These are phyloP conservation scores for Lunasporangiospora selenospora DNA, from an alignment of 192 early-diverging fungal species.

Conservation along the genomic window DNA sequence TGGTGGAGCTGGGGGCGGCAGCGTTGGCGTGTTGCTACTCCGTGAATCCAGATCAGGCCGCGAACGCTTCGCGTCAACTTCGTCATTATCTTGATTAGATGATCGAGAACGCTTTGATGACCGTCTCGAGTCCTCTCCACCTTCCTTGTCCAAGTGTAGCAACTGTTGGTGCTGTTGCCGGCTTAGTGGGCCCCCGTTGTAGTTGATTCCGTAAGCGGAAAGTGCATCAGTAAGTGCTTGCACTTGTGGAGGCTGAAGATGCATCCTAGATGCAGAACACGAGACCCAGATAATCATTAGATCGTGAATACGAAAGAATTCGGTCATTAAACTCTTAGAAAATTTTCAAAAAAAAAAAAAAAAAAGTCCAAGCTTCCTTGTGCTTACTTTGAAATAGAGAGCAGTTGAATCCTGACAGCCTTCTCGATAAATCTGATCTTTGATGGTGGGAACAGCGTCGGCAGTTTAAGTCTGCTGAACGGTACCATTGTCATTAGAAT, in stretches of 20 bases:
- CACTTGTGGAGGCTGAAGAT: conserved; percentile 25
- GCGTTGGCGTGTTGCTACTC: not conserved
- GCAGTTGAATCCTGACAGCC: conserved; percentile 37
- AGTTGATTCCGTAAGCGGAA: conserved; percentile 25
- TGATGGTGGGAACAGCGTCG: conserved; percentile 16
- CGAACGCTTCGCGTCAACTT: conserved; percentile 24
- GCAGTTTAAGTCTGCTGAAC: conserved; percentile 19
- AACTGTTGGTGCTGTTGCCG: conserved; percentile 45
- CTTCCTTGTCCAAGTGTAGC: conserved; percentile 22
- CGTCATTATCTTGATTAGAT: conserved; percentile 14
- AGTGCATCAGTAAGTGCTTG: conserved; percentile 25
- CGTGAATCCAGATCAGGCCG: conserved; percentile 16
- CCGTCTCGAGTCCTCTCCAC: conserved; percentile 28
- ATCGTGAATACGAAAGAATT: too few relatives aligned
- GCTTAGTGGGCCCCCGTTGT: conserved; percentile 15
- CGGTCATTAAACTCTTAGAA: too few relatives aligned
- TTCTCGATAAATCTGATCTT: conserved; percentile 38
- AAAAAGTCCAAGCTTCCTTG: too few relatives aligned
- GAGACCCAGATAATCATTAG: too few relatives aligned
- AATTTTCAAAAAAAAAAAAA: too few relatives aligned
- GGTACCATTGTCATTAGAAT: conserved; percentile 25
- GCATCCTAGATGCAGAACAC: too few relatives aligned
- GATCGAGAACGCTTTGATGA: conserved; percentile 27
- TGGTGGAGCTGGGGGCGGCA: conserved; percentile 1
- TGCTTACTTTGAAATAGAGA: conserved; percentile 30